Base-by-base conservation (phyloP, 2,329 filamentous ascomycete species). In the Cadophora malorum region DNA sequence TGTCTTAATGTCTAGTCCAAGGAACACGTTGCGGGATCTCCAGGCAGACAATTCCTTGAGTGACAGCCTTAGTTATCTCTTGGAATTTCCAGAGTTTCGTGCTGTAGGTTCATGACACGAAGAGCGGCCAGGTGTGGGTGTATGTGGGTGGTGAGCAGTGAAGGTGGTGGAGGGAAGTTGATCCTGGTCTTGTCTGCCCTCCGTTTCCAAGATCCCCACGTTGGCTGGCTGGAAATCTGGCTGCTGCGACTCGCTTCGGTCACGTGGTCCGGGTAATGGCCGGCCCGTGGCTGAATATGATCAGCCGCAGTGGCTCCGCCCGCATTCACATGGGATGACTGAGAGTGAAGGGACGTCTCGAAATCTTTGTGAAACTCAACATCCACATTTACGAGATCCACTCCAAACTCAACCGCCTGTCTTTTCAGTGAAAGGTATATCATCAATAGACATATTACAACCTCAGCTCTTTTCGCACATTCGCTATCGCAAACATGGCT, bases 1-100 rank as follows among this genome's bases (percentile, higher is more conserved):
- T 67, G 64, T 66, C 68, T 65, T 38, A 66, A 64, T 52, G 58
- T 50, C 61, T 70, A 35, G 47, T 63, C 62, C 60, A 69, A 65
- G 70, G 73, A 76, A 74, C 75, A 76, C 75, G 74, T 76, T 76
- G 72, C 74, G 66, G 61, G 67, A 56, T 67, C 50, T 64, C 68
- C 63, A 63, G 63, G 28, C 58, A 62, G 65, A 38, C 63, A 65
- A 61, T 65, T 50, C 61, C 63, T 41, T 33, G 21, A 23, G 25
- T 38, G 45, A 28, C 55, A 28, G 50, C 23, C 47, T 72, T 66
- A 73, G 65, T 65, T 66, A 53, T 65, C 52, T 66, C 49, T 38
- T 64, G 66, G 60, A 25, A 59, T 47, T 45, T 63, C 14, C n/a
- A 69, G 41, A 45, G 52, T 31, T 55, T 65, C 25, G 35, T 67